Conservation (phyloP, 441 rosid species). For the Erodium trifolium region DNA sequence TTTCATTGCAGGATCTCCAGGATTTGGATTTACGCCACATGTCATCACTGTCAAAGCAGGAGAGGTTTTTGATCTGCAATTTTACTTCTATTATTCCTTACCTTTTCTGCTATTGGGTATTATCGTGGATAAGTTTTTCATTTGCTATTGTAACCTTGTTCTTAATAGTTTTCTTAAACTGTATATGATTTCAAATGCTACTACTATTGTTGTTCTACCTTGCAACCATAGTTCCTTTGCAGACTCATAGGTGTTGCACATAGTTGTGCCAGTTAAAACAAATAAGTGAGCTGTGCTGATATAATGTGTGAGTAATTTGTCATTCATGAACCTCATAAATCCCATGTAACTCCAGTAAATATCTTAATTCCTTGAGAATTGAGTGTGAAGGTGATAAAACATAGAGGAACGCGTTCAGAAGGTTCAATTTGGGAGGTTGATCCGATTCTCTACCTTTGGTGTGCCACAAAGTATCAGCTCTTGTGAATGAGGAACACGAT, state of each 20-base stretch:
- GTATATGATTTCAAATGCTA: background rate
- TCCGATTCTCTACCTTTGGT: too few species aligned
- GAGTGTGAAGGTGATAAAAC: too few species aligned
- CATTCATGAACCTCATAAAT: too few species aligned
- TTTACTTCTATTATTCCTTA: background rate
- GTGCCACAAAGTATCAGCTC: too few species aligned
- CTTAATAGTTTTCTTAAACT: background rate
- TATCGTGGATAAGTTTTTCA: background rate
- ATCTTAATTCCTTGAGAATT: too few species aligned
- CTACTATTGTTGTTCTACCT: background rate
- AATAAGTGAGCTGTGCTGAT: background rate
- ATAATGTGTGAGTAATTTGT: background rate
- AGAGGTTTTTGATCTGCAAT: slow-evolving; percentile 19
- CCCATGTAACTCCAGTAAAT: too few species aligned
- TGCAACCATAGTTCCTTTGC: background rate
- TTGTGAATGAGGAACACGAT: too few species aligned
- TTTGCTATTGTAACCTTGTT: background rate
- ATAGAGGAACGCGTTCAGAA: too few species aligned
- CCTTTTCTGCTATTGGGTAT: background rate
- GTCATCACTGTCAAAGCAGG: slow-evolving; percentile 27
- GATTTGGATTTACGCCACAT: slow-evolving; percentile 22
- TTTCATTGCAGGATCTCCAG: slow-evolving; percentile 21
- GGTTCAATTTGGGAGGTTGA: too few species aligned
- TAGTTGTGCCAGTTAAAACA: background rate
- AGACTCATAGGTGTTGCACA: background rate